A percentile compares a stretch with the other conserved stretches of the same genome.
These are phyloP conservation scores for Lumnitzera racemosa DNA, from an alignment of 345 rosid species.

Conservation along the genomic window DNA sequence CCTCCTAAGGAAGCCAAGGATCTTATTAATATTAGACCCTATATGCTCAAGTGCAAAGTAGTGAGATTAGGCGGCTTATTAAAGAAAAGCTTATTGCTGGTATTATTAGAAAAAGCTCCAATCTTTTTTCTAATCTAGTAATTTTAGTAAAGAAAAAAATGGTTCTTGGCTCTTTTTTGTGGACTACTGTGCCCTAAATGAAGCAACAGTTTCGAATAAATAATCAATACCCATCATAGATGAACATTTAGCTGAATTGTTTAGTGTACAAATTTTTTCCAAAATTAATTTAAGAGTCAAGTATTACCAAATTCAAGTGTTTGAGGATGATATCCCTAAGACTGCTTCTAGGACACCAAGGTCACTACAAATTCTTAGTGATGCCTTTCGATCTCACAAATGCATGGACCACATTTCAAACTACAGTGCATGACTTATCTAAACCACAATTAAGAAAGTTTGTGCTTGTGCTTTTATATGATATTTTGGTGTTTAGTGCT, in stretches of 20 bases:
- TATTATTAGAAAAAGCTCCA: neutral
- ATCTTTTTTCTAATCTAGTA: neutral
- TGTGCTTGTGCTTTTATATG: neutral
- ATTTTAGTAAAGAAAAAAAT: neutral
- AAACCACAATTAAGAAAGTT: neutral
- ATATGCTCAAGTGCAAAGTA: neutral
- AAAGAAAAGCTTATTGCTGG: neutral
- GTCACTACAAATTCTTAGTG: neutral
- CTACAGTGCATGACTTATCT: neutral
- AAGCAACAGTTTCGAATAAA: neutral
- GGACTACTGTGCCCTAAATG: neutral
- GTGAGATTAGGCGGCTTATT: neutral
- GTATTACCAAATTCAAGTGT: neutral
- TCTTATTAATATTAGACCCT: neutral
- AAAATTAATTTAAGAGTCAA: too few species aligned
- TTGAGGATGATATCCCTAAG: neutral
- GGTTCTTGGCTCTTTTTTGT: neutral
- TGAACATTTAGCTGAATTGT: neutral
- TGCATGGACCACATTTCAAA: neutral
- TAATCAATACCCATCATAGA: neutral
- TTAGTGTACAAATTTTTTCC: too few species aligned
- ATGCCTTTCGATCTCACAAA: neutral
- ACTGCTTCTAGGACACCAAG: neutral
- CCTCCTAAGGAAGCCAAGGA: neutral
- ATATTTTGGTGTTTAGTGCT: neutral